Percentiles rank a stretch among this genome's conserved stretches.
phyloP scores from a whole-genome alignment of 2,329 filamentous ascomycete genomes.

The Exophiala bonariae region DNA sequence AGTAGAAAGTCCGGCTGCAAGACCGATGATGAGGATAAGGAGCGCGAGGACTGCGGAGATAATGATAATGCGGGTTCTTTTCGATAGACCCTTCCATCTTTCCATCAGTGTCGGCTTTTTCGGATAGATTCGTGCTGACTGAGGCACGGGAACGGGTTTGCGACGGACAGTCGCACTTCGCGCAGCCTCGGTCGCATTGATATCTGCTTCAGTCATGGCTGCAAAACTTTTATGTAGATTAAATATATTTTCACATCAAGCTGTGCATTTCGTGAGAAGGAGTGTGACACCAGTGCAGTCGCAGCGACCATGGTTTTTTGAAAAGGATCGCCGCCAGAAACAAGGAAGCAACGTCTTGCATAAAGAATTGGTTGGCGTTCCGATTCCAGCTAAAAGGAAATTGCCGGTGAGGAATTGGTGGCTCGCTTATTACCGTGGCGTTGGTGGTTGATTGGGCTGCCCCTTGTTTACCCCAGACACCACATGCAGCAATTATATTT shows the following conservation, averaged over 20 bases:
- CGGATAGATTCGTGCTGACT: background rate
- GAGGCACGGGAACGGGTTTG: slow-evolving; percentile 17
- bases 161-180: slow-evolving; percentile 16
- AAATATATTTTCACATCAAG: too few species aligned
- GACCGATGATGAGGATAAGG: slow-evolving; percentile 24
- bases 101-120: slow-evolving; percentile 8
- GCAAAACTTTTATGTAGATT: too few species aligned
- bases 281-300: background rate
- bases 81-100: slow-evolving; percentile 18
- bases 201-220: slow-evolving; percentile 13
- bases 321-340: background rate
- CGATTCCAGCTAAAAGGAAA: slow-evolving; percentile 3
- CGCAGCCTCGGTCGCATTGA: slow-evolving; percentile 13
- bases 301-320: background rate
- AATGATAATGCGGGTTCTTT: slow-evolving; percentile 20
- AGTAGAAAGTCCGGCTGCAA: slow-evolving; percentile 24
- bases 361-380: background rate
- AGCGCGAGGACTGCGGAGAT: slow-evolving; percentile 15
- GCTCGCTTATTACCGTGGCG: background rate
- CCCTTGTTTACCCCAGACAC: too few species aligned
- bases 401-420: slow-evolving; percentile 1
- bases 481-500: too few species aligned
- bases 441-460: too few species aligned
- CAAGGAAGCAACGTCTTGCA: too few species aligned
- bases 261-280: too few species aligned